Evolutionary conservation across 148 eudicot species (phyloP).

Genomic region (Rhododendron mucronatum): DNA sequence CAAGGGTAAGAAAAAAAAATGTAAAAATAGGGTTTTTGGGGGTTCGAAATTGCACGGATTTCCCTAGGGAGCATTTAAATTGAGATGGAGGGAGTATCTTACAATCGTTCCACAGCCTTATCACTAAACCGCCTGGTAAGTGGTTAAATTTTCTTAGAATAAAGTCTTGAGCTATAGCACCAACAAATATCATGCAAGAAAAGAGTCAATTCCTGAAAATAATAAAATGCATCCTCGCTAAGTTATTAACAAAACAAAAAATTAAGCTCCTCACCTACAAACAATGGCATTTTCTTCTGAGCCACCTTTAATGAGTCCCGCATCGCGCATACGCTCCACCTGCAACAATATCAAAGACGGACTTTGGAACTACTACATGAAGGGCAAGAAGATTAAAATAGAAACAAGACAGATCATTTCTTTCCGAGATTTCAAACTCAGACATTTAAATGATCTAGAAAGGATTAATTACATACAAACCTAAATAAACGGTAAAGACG

Average conservation of each 20-base stretch:
- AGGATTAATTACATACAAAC: background rate
- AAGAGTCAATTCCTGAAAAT: background rate
- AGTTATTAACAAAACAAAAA: background rate
- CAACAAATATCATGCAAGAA: background rate
- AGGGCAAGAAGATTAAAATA: background rate
- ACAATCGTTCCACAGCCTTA: background rate
- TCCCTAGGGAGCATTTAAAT: no score
- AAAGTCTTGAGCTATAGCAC: background rate
- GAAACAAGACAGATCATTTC: background rate
- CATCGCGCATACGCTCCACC: slow-evolving; percentile 72
- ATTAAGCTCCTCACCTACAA: slow-evolving; percentile 57
- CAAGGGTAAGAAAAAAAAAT: no score
- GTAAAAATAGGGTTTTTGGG: no score
- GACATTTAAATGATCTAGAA: background rate
- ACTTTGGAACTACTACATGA: background rate
- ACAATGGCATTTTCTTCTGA: slow-evolving; percentile 79
- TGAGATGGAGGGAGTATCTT: background rate
- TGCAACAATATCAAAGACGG: slow-evolving; percentile 25
- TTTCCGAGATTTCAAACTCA: background rate
- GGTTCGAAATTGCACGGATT: no score
- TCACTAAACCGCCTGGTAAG: background rate
- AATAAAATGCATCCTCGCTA: background rate
- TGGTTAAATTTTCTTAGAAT: background rate
- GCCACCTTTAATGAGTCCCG: slow-evolving; percentile 88
- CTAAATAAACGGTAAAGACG: background rate